Evolutionary conservation across 345 rosid genomes (phyloP).

Genomic region (thale cress (Arabidopsis thaliana)): TAIR10.1 NC_003070.9:24888501-24889000

Average conservation of each 20-base stretch:
- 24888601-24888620: slow-evolving; percentile 86
- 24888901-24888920: not conserved
- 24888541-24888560: not conserved
- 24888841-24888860: slow-evolving; percentile 75
- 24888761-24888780: not conserved
- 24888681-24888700: slow-evolving; percentile 54
- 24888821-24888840: slow-evolving; percentile 60
- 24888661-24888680: slow-evolving; percentile 45
- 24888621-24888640: slow-evolving; percentile 92
- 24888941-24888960: not conserved
- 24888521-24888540: not conserved
- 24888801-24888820: not conserved
- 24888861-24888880: slow-evolving; percentile 79
- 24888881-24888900: slow-evolving; percentile 50
- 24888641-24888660: slow-evolving; percentile 59
- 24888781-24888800: not conserved
- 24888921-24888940: not conserved
- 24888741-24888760: not conserved
- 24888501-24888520: slow-evolving; percentile 50
- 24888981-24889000: not conserved
- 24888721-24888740: not conserved
- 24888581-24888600: slow-evolving; percentile 90
- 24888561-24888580: slow-evolving; percentile 48
- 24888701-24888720: slow-evolving; percentile 67
- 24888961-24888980: not conserved